Evolutionary conservation across 2,329 filamentous ascomycete genomes (phyloP), one percentile per base, ranked within the genome.

Genomic region (Alternaria hordeiaustralica): DNA sequence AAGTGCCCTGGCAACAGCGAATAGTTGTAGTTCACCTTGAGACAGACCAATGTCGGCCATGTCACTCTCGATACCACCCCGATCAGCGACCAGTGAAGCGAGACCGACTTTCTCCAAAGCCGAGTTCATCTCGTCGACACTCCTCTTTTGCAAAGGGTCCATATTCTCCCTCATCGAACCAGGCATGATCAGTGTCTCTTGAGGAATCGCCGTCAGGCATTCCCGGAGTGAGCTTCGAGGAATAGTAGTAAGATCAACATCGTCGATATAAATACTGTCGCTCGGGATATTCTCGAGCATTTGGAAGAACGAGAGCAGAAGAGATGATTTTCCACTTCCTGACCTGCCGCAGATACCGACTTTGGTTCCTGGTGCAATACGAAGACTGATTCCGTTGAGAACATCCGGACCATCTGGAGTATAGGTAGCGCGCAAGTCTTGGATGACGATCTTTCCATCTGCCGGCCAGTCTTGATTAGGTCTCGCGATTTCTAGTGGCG

Each of bases 281-380:
- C 43, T 45, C 0, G 43, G 18, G 0, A 20, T 20, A 0, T 20
- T 20, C 0, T 20, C 43, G 0, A 45, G 43, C 36, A 41, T 41
- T 6, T 45, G 18, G 43, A 45, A 21, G 6, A 45, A 8, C 43
- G 43, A 45, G 20, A 21, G 20, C 18, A 45, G 0, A 30, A 54
- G 15, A 15, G 46, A 33, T 6, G 64, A 56, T 26, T 55, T 55
- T 12, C 66, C 64, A 86, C 80, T 21, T 80, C 82, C 85, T 13
- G 82, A 87, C 7, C 85, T 79, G 1, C 86, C 86, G 57, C 83
- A 86, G 4, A 87, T 75, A 4, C 82, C 75, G 20, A 84, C 68
- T 66, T 82, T 81, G 63, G 84, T 75, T 8, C 84, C 85, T 0
- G 83, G 64, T 3, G 71, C 30, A 30, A 87, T 78, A 2, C 73